Conservation (phyloP, 202 grass and related monocot species). For the Elaeis oleifera region DNA sequence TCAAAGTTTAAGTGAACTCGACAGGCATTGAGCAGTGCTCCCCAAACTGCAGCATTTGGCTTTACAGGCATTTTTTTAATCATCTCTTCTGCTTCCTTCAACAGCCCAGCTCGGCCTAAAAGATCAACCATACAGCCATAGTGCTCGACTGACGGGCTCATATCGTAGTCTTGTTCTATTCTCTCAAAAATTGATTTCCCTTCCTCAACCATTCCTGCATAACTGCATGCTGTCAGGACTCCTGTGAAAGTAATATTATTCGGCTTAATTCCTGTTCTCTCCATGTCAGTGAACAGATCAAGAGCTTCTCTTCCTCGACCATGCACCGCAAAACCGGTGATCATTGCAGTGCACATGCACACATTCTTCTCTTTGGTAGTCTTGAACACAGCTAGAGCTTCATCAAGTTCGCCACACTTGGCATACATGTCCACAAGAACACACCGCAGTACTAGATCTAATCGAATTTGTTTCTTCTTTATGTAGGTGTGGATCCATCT, state of each 20-base stretch:
- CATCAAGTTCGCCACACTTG: conserved; percentile 8
- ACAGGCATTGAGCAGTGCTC: conserved; percentile 16
- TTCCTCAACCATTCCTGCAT: conserved; percentile 16
- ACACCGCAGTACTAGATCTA: conserved; percentile 7
- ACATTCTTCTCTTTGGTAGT: not conserved
- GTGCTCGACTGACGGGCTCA: conserved; percentile 6
- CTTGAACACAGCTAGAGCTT: conserved; percentile 1
- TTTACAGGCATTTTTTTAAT: conserved; percentile 3
- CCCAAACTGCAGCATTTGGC: conserved; percentile 16
- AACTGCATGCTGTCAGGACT: conserved; percentile 8
- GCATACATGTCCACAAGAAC: conserved; percentile 17
- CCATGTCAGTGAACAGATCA: conserved; percentile 6
- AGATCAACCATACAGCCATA: conserved; percentile 19
- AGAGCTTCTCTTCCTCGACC: conserved; percentile 10
- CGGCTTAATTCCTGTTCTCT: conserved; percentile 3
- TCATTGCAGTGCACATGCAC: conserved; percentile 16
- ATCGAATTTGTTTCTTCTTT: not conserved
- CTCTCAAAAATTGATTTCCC: conserved; percentile 3
- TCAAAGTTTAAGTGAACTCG: conserved; percentile 8
- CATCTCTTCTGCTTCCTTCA: conserved; percentile 14
- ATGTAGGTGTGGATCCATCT: conserved; percentile 17
- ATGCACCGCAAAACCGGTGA: conserved; percentile 10
- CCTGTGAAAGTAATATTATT: conserved; percentile 15
- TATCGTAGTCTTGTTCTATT: conserved; percentile 1
- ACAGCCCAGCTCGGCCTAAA: conserved; percentile 7